Conservation (phyloP, 805 yeast species). For the Hanseniaspora pseudoguilliermondii region DNA sequence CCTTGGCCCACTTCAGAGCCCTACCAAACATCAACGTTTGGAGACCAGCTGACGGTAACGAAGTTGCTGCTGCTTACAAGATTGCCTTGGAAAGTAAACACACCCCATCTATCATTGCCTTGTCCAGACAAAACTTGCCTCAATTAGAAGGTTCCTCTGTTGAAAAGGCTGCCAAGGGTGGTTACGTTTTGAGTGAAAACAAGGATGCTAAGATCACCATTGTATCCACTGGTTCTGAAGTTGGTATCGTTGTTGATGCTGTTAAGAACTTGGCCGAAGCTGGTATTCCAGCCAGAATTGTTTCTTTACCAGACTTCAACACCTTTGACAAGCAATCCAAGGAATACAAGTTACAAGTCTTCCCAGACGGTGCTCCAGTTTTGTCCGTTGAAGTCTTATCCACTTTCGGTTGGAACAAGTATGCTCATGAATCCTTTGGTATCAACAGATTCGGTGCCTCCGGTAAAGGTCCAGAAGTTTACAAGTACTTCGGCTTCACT, state of each 20-base stretch:
- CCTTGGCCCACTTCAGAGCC: constrained; percentile 77
- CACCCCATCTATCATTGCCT: constrained; percentile 65
- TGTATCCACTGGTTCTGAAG: constrained; percentile 89
- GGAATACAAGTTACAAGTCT: constrained; percentile 70
- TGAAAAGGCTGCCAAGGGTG: constrained; percentile 91
- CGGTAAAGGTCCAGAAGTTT: constrained; percentile 74
- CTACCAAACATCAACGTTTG: constrained; percentile 69
- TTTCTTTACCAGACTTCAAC: constrained; percentile 84
- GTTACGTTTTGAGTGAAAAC: constrained; percentile 56
- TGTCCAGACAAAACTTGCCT: constrained; percentile 79
- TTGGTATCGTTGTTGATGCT: constrained; percentile 67
- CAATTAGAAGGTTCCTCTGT: constrained; percentile 86
- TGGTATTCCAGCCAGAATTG: constrained; percentile 69
- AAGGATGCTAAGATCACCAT: constrained; percentile 54
- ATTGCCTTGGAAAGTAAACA: constrained; percentile 46
- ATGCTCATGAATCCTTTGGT: constrained; percentile 94
- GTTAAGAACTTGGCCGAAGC: constrained; percentile 53
- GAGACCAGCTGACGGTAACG: constrained; percentile 93
- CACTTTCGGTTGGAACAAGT: constrained; percentile 84
- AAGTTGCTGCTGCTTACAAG: constrained; percentile 70
- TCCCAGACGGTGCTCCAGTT: constrained; percentile 92
- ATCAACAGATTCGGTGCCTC: constrained; percentile 93
- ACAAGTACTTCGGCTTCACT: constrained; percentile 78
- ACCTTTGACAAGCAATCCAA: constrained; percentile 75
- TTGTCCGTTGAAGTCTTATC: constrained; percentile 88